Evolutionary conservation across 148 eudicot species (phyloP), one percentile per base, ranked within the genome.

Genomic region (Amaranthus hypochondriacus): DNA sequence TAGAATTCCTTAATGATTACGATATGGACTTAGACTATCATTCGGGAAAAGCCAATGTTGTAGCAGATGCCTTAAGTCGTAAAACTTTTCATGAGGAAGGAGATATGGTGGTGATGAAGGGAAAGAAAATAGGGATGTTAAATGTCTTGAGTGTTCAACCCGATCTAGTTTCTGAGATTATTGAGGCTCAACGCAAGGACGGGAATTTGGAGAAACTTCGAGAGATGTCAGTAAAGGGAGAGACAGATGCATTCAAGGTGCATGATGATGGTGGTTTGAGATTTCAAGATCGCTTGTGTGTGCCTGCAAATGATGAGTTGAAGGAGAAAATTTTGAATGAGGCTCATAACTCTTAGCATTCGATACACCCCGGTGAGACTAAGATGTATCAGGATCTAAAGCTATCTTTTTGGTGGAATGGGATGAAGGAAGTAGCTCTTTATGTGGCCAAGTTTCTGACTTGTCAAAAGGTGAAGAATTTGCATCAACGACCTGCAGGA

Each of bases 41-140:
- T 18, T 18, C 18, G 18, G 70, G 69, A 11, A 73, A 63, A 11
- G 69, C 69, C 11, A 73, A 73, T 12, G 60, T 73, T 1, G 76
- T 73, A 9, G 76, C 69, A 3, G 70, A 73, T 63, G 76, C 59
- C 0, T 49, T 73, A 21, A 73, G 69, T 15, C 48, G 69, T 6
- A 73, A 73, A 7, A 9, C 15, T 2, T 5, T 4, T 2, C 62
- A 71, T 21, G 3, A 9, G 58, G 7, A 39, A 13, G 5, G 12
- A 39, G 10, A 4, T 39, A 18, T 18, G 18, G 18, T 18, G 18
- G 18, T 18, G 18, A 0, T 18, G 18, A 18, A 18, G 18, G 18
- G 18, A 18, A 18, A 18, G 18, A 18, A 18, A 18, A 18, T 18
- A 18, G 18, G 60, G 6, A 3, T 5, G 43, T n/a, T 59, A 8